Conservation (phyloP, 306 rosid species). For the Mimosa bimucronata region DNA sequence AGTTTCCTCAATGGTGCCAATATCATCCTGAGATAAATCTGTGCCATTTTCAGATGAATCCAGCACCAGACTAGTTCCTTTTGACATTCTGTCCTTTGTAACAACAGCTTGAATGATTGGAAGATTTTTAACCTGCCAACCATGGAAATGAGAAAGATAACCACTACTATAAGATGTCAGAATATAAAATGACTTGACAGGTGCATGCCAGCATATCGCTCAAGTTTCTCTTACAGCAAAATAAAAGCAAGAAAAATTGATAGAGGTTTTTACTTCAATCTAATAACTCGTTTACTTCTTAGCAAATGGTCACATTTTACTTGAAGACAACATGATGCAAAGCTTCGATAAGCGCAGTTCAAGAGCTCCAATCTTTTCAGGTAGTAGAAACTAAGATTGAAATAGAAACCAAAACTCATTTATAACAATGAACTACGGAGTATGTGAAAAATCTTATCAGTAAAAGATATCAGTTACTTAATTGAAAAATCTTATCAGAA, state of each 20-base stretch:
- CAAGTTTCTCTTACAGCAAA: conserved; percentile 21
- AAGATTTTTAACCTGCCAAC: conserved; percentile 41
- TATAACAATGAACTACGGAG: conserved; percentile 14
- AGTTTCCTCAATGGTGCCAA: conserved; percentile 64
- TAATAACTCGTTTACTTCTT: neutral
- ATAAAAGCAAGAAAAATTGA: conserved; percentile 15
- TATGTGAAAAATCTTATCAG: neutral
- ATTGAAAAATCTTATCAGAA: conserved; percentile 12
- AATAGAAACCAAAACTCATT: conserved; percentile 16
- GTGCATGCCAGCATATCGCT: neutral
- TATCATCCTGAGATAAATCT: conserved; percentile 77
- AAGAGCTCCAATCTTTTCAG: conserved; percentile 1
- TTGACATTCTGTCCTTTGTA: conserved; percentile 52
- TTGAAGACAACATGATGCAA: neutral
- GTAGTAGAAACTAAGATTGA: neutral
- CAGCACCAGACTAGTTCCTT: conserved; percentile 62
- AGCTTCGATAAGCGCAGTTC: neutral
- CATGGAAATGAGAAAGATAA: conserved; percentile 12
- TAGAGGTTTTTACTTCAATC: neutral
- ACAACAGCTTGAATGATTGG: conserved; percentile 15
- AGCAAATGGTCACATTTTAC: conserved; percentile 5
- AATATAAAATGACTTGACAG: conserved; percentile 16
- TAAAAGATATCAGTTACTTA: neutral
- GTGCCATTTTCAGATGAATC: conserved; percentile 83
- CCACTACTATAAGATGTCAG: conserved; percentile 14